Base-by-base conservation (phyloP, 192 early-diverging fungal species). In the Gonapodya sp. region DNA sequence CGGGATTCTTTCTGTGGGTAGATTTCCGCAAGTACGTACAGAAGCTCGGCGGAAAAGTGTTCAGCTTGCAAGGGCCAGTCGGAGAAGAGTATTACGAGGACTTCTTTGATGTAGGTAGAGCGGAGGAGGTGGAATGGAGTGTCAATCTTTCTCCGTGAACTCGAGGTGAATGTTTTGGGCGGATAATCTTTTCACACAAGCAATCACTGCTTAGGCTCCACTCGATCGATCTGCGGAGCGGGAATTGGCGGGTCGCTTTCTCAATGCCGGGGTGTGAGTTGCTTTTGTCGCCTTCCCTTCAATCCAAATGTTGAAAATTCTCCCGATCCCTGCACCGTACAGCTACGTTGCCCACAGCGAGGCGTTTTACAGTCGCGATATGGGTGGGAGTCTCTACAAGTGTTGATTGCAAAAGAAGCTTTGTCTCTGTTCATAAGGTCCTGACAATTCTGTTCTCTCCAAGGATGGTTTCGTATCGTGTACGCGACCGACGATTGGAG, bases 1-100 rank as follows among this genome's bases (percentile, higher is more conserved):
- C 91, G 0, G 94, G 92, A 18, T 93, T 91, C 82, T 96, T 93
- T 83, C 64, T 95, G 2, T 92, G 91, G 87, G 80, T 94, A 36
- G 89, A 92, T 64, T 83, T 93, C 1, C 82, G 85, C 35, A 75
- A 80, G 34, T 88, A 34, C 36, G 75, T 82, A 81, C 79, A 73
- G 80, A 82, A 35, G 36, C 73, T 35, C 35, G 77, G 0, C 24
- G 46, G 46, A 24, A 64, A 24, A 24, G 46, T 64, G 46, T 8
- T 24, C 8, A 64, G 46, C 24, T 24, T 64, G 46, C 8, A 64
- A 64, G 46, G 46, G 86, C 1, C 35, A 84, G 2, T 80, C 90
- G 36, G 73, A 89, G 16, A 83, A 90, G 0, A 1, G 73, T 32
- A 80, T 73, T 2, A 36, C 75, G 72, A n/a, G 75, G 35, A 31